Evolutionary conservation across 805 yeast genomes (phyloP).

Genomic region (Kuraishia hungarica): DNA sequence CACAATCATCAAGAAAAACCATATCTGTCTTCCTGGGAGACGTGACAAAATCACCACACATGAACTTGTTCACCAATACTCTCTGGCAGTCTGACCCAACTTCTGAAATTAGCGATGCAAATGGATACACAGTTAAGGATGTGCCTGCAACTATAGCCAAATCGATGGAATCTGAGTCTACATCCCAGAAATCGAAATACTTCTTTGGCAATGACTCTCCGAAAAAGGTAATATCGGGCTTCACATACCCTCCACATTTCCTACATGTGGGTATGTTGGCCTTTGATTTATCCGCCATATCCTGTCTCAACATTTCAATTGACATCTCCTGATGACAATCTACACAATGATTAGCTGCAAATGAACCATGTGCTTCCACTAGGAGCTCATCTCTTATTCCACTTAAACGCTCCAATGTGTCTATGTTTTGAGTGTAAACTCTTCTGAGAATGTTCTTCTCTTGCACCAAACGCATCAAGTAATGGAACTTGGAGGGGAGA

Average conservation of each 20-base stretch:
- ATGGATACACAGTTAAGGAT: slow-evolving; percentile 82
- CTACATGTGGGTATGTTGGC: slow-evolving; percentile 45
- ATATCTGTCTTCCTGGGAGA: slow-evolving; percentile 54
- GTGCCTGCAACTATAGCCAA: slow-evolving; percentile 89
- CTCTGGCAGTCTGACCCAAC: slow-evolving; percentile 40
- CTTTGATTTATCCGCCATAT: slow-evolving; percentile 25
- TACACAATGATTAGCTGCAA: slow-evolving; percentile 78
- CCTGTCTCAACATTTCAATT: slow-evolving; percentile 31
- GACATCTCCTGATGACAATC: slow-evolving; percentile 56
- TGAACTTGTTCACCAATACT: slow-evolving; percentile 64
- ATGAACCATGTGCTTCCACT: slow-evolving; percentile 94
- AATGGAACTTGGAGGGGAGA: slow-evolving; percentile 76
- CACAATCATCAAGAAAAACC: slow-evolving; percentile 55
- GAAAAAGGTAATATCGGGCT: slow-evolving; percentile 92
- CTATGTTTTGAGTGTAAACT: slow-evolving; percentile 89
- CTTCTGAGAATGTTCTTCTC: slow-evolving; percentile 54
- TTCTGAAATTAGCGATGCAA: slow-evolving; percentile 75
- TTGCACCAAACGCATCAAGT: slow-evolving; percentile 58
- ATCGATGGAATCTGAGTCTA: slow-evolving; percentile 42
- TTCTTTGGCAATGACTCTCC: slow-evolving; percentile 76
- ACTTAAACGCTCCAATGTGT: slow-evolving; percentile 81
- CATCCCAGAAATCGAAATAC: slow-evolving; percentile 66
- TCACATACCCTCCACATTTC: slow-evolving; percentile 67
- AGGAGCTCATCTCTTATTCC: slow-evolving; percentile 59
- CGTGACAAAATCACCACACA: slow-evolving; percentile 62